A percentile compares a stretch with the other conserved stretches of the same genome.
Conservation (phyloP, 805 yeast species). For the Yamadazyma philogaea region DNA sequence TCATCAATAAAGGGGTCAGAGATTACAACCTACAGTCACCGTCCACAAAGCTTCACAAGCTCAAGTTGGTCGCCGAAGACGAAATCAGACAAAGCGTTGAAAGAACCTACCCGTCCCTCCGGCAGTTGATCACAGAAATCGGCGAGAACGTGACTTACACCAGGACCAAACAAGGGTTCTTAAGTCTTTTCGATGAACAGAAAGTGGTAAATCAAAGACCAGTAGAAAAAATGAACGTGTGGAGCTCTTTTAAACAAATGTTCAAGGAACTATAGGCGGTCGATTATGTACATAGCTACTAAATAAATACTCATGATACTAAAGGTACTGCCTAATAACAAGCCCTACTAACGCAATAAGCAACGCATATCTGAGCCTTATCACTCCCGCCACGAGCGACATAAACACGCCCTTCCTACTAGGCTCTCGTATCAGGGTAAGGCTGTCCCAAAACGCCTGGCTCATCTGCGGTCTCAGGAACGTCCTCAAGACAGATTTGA, state of each 20-base stretch:
- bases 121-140: conserved; percentile 7
- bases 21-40: conserved; percentile 41
- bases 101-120: conserved; percentile 8
- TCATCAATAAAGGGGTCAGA: conserved; percentile 26
- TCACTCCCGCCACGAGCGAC: background rate
- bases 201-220: conserved; percentile 17
- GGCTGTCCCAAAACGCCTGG: conserved; percentile 22
- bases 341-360: background rate
- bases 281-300: conserved; percentile 5
- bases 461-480: conserved; percentile 50
- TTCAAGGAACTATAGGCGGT: conserved; percentile 19
- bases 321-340: background rate
- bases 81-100: conserved; percentile 25
- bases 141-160: conserved; percentile 5
- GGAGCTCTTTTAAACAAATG: conserved; percentile 30
- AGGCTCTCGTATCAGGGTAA: conserved; percentile 6
- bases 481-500: conserved; percentile 30
- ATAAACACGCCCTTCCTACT: conserved; percentile 4
- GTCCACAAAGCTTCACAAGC: conserved; percentile 33
- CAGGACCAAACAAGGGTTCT: conserved; percentile 14
- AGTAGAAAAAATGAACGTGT: conserved; percentile 21
- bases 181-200: conserved; percentile 13
- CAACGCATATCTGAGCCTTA: background rate
- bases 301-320: background rate
- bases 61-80: conserved; percentile 27